These are phyloP conservation scores for Herpetospermum pedunculosum DNA, from an alignment of 306 rosid genomes.

Conservation along the genomic window DNA sequence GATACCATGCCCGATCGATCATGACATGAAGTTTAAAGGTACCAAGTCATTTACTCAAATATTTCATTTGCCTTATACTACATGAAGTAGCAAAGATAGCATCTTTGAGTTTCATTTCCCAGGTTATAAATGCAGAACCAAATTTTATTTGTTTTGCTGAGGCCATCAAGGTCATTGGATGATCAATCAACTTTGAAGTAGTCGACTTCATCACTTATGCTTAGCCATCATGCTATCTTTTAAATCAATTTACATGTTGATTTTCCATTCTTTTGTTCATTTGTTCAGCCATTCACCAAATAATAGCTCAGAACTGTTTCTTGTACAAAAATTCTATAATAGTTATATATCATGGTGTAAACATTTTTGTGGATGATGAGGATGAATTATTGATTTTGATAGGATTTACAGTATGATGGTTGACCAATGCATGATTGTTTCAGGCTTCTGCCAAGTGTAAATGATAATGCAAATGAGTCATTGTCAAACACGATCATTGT, in stretches of 20 bases:
- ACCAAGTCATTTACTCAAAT: not conserved
- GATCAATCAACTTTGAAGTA: not conserved
- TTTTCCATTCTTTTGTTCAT: conserved; percentile 2
- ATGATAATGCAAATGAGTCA: too few species aligned
- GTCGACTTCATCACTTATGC: not conserved
- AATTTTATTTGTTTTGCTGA: not conserved
- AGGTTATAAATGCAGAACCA: not conserved
- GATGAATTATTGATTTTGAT: conserved; percentile 2
- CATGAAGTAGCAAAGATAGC: not conserved
- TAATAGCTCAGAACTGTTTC: not conserved
- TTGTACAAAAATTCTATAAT: not conserved
- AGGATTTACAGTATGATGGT: not conserved
- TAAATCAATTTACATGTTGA: not conserved
- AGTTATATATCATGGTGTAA: not conserved
- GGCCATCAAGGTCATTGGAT: not conserved
- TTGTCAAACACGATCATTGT: too few species aligned
- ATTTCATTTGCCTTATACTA: not conserved
- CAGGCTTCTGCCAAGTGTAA: not conserved
- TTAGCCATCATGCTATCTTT: not conserved
- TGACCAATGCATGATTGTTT: not conserved
- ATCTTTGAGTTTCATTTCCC: not conserved
- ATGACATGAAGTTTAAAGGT: not conserved
- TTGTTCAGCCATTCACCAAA: not conserved
- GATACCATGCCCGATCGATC: not conserved
- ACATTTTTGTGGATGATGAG: not conserved